phyloP scores from a whole-genome alignment of 2,329 filamentous ascomycete genomes.

The Ophiocordyceps unilateralis region DNA sequence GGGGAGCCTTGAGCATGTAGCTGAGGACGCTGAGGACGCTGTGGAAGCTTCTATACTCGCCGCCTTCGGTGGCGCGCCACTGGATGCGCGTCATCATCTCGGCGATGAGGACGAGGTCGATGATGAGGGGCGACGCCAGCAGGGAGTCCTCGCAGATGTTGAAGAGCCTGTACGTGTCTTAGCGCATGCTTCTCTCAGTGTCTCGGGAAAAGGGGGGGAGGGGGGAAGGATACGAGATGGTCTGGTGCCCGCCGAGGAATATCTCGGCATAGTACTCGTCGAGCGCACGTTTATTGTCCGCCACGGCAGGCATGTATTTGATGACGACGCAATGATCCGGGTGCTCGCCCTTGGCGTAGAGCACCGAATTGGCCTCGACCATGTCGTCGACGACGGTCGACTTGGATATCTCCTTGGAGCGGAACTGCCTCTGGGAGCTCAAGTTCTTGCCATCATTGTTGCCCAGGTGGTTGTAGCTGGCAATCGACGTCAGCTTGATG shows the following conservation, averaged over 20 bases:
- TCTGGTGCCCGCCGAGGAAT: conserved; percentile 97
- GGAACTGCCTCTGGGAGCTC: conserved; percentile 94
- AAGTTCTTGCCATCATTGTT: conserved; percentile 99
- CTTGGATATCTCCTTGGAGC: conserved; percentile 99
- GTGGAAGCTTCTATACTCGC: conserved; percentile 79
- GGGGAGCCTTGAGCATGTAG: conserved; percentile 96
- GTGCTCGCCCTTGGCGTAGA: conserved; percentile 86
- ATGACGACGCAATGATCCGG: conserved; percentile 98
- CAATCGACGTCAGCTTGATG: conserved; percentile 97
- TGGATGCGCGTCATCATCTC: conserved; percentile 98
- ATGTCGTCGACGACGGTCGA: conserved; percentile 99
- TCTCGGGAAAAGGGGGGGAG: not conserved
- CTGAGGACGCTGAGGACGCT: conserved; percentile 90
- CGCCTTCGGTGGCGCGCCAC: conserved; percentile 55
- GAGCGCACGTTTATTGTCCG: conserved; percentile 95
- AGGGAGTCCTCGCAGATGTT: conserved; percentile 99
- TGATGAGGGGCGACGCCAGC: conserved; percentile 88
- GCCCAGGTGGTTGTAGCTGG: conserved; percentile 97
- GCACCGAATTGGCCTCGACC: conserved; percentile 84
- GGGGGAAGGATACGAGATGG: conserved; percentile 49
- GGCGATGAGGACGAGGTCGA: conserved; percentile 79
- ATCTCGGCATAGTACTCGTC: conserved; percentile 99
- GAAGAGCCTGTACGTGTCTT: conserved; percentile 48
- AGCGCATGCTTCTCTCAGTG: not conserved
- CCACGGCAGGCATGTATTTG: conserved; percentile 99